Percentiles rank a stretch among this genome's conserved stretches.
Conservation (phyloP, 1,284 basidiomycete genomes). For the Exobasidium rhododendri region DNA sequence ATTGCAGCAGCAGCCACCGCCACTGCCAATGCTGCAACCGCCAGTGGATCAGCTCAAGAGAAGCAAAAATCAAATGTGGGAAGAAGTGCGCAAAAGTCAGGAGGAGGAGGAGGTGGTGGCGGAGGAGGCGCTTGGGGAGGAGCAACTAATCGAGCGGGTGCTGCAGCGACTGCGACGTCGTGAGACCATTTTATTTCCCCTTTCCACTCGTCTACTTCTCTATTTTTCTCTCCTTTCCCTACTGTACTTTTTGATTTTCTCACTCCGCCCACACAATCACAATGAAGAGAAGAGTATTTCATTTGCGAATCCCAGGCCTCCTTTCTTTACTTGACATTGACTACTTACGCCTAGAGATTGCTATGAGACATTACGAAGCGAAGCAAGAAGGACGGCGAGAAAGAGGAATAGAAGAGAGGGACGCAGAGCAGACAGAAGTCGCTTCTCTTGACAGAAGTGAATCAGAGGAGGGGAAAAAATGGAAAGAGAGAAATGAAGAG, state of each 20-base stretch:
- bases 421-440: too few species aligned
- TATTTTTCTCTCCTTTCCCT: not conserved
- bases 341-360: too few species aligned
- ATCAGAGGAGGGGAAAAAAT: too few species aligned
- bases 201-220: not conserved
- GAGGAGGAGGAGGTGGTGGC: not conserved
- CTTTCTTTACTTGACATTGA: too few species aligned
- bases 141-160: constrained; percentile 1
- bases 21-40: constrained; percentile 2
- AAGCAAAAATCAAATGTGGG: not conserved
- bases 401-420: too few species aligned
- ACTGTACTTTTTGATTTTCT: not conserved
- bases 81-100: not conserved
- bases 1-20: constrained; percentile 12
- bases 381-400: too few species aligned
- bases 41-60: not conserved
- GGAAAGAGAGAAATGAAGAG: too few species aligned
- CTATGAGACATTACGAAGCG: too few species aligned
- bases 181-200: not conserved
- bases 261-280: too few species aligned
- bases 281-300: too few species aligned
- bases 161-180: not conserved
- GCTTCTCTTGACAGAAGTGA: too few species aligned
- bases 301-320: too few species aligned
- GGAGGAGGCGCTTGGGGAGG: constrained; percentile 3